A percentile compares a stretch with the other conserved stretches of the same genome.
These are phyloP conservation scores for Psilocybe azurescens DNA, from an alignment of 768 basidiomycete species.

Conservation along the genomic window DNA sequence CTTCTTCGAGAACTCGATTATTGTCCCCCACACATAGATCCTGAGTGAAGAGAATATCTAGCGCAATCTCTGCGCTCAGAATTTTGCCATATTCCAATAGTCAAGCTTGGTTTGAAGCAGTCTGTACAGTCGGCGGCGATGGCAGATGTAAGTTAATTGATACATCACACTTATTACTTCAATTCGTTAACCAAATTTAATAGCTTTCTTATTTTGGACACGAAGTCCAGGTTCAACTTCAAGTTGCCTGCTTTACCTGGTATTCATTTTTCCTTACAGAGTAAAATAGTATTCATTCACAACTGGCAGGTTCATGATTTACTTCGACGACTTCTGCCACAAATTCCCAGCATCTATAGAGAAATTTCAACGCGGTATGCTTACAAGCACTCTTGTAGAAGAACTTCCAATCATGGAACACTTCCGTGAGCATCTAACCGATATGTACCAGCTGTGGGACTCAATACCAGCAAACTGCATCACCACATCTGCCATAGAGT, in stretches of 20 bases:
- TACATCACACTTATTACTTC: background rate
- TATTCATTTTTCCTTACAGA: background rate
- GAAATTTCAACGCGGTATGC: background rate
- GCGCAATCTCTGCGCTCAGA: too few species aligned
- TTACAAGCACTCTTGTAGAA: background rate
- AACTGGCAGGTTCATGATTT: background rate
- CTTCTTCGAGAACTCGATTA: too few species aligned
- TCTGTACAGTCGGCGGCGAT: background rate
- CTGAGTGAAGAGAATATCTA: too few species aligned
- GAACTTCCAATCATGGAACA: background rate
- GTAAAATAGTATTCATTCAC: background rate
- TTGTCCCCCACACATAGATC: too few species aligned
- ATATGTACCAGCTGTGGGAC: conserved; percentile 5
- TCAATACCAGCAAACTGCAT: conserved; percentile 6
- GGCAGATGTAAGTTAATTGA: background rate
- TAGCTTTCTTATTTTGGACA: conserved; percentile 6
- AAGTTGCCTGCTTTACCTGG: conserved; percentile 9
- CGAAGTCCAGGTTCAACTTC: background rate
- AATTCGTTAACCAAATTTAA: background rate
- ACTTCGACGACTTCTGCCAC: conserved; percentile 6
- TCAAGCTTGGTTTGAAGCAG: background rate
- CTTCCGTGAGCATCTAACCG: conserved; percentile 5
- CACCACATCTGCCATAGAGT: conserved; percentile 2
- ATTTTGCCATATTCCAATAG: too few species aligned
- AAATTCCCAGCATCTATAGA: background rate